Evolutionary conservation across 352 stramenopile species (phyloP).

Genomic region (Globisporangium emineosum): DNA sequence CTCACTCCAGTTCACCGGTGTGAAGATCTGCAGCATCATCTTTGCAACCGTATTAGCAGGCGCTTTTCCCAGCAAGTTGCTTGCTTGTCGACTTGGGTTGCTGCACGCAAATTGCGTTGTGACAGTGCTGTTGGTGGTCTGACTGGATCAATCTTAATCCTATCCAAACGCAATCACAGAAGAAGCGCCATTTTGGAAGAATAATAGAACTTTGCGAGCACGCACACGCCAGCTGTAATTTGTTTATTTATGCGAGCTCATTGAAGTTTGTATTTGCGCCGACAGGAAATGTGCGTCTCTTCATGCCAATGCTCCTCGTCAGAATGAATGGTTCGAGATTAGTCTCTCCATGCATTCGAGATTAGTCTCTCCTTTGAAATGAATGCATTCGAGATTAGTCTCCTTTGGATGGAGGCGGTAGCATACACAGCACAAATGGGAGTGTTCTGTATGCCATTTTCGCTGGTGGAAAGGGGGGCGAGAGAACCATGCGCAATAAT

Average conservation of each 20-base stretch:
- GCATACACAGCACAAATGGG: too few relatives aligned
- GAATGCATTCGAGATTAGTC: too few relatives aligned
- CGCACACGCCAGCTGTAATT: neutral
- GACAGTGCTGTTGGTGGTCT: neutral
- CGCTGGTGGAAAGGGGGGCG: too few relatives aligned
- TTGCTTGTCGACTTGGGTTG: neutral
- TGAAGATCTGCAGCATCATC: slow-evolving; percentile 37
- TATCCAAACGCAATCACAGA: neutral
- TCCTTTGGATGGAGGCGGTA: too few relatives aligned
- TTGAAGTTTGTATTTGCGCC: neutral
- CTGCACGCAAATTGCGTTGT: slow-evolving; percentile 1
- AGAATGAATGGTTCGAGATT: too few relatives aligned
- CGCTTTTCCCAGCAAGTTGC: slow-evolving; percentile 5
- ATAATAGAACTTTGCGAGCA: neutral
- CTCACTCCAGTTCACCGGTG: slow-evolving; percentile 32
- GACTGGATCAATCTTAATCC: neutral
- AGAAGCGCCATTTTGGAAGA: neutral
- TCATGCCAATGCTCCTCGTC: too few relatives aligned
- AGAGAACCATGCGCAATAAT: too few relatives aligned
- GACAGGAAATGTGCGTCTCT: neutral
- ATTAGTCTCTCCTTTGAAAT: too few relatives aligned
- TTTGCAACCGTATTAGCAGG: neutral
- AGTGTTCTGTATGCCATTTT: too few relatives aligned
- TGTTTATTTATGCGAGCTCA: neutral
- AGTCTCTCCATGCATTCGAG: too few relatives aligned